Percentiles rank a stretch among this genome's conserved stretches.
Evolutionary conservation across 2,329 filamentous ascomycete species (phyloP).

Genomic region (Aspergillus quadrilineatus): DNA sequence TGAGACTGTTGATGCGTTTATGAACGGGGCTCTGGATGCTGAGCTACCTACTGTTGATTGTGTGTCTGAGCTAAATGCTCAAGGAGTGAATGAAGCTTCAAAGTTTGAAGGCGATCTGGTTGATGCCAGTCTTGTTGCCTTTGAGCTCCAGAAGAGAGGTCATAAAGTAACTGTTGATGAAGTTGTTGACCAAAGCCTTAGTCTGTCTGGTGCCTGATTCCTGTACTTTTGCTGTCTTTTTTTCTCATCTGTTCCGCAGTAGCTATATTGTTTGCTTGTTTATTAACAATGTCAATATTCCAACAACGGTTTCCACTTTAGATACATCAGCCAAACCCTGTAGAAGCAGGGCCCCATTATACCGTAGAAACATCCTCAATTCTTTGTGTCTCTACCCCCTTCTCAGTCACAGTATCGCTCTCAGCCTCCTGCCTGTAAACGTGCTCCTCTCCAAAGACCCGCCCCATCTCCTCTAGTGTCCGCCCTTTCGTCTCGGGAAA

Average conservation of each 20-base stretch:
- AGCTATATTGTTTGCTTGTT: no score
- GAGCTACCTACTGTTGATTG: not conserved
- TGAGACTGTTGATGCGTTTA: not conserved
- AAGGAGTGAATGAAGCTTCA: not conserved
- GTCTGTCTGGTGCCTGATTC: not conserved
- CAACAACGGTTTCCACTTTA: no score
- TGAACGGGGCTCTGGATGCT: slow-evolving; percentile 1
- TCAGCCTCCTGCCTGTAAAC: no score
- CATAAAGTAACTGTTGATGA: slow-evolving; percentile 4
- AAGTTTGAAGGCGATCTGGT: slow-evolving; percentile 4
- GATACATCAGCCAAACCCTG: no score
- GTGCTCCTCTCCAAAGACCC: slow-evolving; percentile 33
- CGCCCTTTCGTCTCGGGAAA: slow-evolving; percentile 40
- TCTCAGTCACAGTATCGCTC: no score
- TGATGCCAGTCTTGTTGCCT: slow-evolving; percentile 4
- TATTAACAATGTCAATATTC: no score
- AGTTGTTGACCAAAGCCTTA: slow-evolving; percentile 1
- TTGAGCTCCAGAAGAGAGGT: slow-evolving; percentile 4
- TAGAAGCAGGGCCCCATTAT: no score
- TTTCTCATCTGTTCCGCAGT: not conserved
- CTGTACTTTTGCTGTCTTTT: not conserved
- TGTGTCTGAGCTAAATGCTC: not conserved
- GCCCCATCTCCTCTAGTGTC: slow-evolving; percentile 39
- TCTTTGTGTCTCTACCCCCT: not conserved
- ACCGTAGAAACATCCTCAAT: not conserved